Base-by-base conservation (phyloP, 495 filamentous ascomycete species). In the Penicillium macrosclerotiorum region DNA sequence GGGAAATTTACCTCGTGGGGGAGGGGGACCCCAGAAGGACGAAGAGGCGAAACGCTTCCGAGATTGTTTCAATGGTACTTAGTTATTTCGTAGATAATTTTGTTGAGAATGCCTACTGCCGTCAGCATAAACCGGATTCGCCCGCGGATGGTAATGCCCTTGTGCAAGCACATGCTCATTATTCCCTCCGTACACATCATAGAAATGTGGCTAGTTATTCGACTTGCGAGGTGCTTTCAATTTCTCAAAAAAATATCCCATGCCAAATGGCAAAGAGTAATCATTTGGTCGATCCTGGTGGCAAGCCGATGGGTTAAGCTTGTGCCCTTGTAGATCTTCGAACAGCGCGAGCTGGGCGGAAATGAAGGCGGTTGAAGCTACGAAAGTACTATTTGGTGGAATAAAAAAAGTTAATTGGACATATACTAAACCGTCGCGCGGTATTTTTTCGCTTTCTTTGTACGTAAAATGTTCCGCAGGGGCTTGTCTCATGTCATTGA, bases 141-240 rank as follows among this genome's bases (percentile, higher is more conserved):
- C 14, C 5, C 20, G 22, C 12, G 8, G 4, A 9, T 19, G 30
- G 14, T 1, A 9, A 17, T 26, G 1, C 2, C 16, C 22, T 36
- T 13, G 42, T 35, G 22, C 42, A 25, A 44, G 31, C 42, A 36
- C 42, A 44, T 44, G 42, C 8, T 33, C 26, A 14, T 18, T 13
- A 18, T 34, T 22, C 11, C 19, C 11, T 13, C 13, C 25, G 36
- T n/a, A 17, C 18, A 37, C 34, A n/a, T n/a, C n/a, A n/a, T n/a
- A n/a, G n/a, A n/a, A n/a, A n/a, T n/a, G n/a, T n/a, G n/a, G n/a
- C n/a, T n/a, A n/a, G n/a, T n/a, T n/a, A n/a, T n/a, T n/a, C n/a
- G n/a, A n/a, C n/a, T n/a, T n/a, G n/a, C n/a, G n/a, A n/a, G n/a
- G n/a, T n/a, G n/a, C n/a, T n/a, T n/a, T n/a, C n/a, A n/a, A n/a